These are phyloP conservation scores for Phytopythium ostracodes DNA, from an alignment of 352 stramenopile genomes.

Conservation along the genomic window DNA sequence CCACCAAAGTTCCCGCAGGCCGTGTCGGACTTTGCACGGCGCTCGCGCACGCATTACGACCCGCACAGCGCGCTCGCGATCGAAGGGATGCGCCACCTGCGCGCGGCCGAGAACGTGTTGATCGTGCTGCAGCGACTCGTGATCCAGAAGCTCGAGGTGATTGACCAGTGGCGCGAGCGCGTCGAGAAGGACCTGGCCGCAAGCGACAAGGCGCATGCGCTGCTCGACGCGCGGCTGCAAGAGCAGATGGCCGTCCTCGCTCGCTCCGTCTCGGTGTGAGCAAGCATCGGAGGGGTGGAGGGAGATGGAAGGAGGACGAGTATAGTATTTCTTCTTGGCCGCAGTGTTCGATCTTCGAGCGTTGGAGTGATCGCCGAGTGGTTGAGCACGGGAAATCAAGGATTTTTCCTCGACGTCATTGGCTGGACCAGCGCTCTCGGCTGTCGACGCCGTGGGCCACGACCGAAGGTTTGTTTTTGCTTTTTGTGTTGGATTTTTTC, in stretches of 20 bases:
- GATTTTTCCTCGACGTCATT: background rate
- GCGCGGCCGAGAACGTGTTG: slow-evolving; percentile 72
- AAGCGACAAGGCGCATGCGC: slow-evolving; percentile 50
- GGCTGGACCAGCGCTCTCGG: background rate
- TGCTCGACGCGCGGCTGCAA: slow-evolving; percentile 62
- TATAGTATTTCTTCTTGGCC: slow-evolving; percentile 7
- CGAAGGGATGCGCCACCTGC: slow-evolving; percentile 76
- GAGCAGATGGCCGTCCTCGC: slow-evolving; percentile 63
- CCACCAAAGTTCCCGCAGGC: slow-evolving; percentile 62
- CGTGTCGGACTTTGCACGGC: slow-evolving; percentile 54
- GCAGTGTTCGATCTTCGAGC: background rate
- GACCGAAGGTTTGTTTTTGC: background rate
- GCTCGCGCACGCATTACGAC: slow-evolving; percentile 47
- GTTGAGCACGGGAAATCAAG: background rate
- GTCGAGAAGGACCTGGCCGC: slow-evolving; percentile 57
- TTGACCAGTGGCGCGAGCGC: slow-evolving; percentile 72
- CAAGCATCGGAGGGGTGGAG: background rate
- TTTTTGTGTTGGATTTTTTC: slow-evolving; percentile 4
- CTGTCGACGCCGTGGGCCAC: background rate
- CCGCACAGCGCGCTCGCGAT: slow-evolving; percentile 54
- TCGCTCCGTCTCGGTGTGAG: slow-evolving; percentile 54
- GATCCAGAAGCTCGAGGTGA: slow-evolving; percentile 77
- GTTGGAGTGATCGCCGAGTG: background rate
- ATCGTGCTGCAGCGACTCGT: slow-evolving; percentile 81
- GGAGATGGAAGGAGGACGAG: slow-evolving; percentile 4